Conservation (phyloP, 2,329 filamentous ascomycete species). For the Neurospora sp. region DNA sequence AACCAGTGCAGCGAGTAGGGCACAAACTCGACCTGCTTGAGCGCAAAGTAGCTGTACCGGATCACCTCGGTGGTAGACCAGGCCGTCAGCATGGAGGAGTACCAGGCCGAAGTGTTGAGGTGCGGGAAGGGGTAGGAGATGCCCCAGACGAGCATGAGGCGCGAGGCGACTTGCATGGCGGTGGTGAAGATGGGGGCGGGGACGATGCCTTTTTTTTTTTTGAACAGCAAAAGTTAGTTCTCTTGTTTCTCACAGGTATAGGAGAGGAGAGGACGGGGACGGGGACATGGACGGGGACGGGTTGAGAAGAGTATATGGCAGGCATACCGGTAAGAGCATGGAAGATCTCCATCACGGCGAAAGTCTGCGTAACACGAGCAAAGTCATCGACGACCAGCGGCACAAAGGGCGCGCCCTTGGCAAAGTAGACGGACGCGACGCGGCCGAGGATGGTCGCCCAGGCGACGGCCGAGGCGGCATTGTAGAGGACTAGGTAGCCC, state of each 20-base stretch:
- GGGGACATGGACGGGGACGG: background rate
- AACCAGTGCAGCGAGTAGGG: slow-evolving; percentile 59
- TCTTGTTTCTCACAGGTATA: background rate
- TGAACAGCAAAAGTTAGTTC: background rate
- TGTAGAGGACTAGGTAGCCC: slow-evolving; percentile 77
- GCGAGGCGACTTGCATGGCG: slow-evolving; percentile 77
- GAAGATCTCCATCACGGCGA: slow-evolving; percentile 72
- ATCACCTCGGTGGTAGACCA: slow-evolving; percentile 91
- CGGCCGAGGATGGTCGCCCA: slow-evolving; percentile 72
- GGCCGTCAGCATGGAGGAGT: slow-evolving; percentile 70
- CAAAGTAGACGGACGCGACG: slow-evolving; percentile 44
- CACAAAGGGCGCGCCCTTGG: slow-evolving; percentile 47
- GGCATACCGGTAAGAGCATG: slow-evolving; percentile 65
- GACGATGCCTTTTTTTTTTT: slow-evolving; percentile 54
- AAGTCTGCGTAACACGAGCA: slow-evolving; percentile 71
- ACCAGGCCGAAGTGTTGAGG: slow-evolving; percentile 50
- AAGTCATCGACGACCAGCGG: slow-evolving; percentile 55
- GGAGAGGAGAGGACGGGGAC: background rate
- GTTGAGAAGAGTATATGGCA: background rate
- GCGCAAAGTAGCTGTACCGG: slow-evolving; percentile 83
- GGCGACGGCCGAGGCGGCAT: slow-evolving; percentile 62
- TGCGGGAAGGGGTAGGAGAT: slow-evolving; percentile 65
- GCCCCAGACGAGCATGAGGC: slow-evolving; percentile 82
- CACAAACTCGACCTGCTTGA: slow-evolving; percentile 58
- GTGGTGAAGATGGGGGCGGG: slow-evolving; percentile 80